Conservation (phyloP, 2,329 filamentous ascomycete genomes). For the Trematosphaeria pertusa region DNA sequence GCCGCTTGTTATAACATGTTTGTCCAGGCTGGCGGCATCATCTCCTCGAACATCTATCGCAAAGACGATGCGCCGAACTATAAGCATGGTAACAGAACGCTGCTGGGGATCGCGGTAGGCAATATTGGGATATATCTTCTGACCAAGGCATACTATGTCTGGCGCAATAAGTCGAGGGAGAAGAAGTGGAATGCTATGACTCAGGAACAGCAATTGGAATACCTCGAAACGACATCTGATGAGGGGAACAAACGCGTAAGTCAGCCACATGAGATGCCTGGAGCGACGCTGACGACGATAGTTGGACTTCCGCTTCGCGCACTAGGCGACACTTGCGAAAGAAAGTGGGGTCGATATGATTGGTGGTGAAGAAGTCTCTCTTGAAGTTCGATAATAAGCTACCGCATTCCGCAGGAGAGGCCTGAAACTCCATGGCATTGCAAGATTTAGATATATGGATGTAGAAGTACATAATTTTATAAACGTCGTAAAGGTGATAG, state of each 20-base stretch:
- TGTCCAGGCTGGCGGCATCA: slow-evolving; percentile 32
- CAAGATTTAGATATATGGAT: too few species aligned
- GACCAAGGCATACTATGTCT: slow-evolving; percentile 44
- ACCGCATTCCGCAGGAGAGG: too few species aligned
- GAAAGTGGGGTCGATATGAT: too few species aligned
- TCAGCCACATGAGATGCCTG: too few species aligned
- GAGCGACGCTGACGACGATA: too few species aligned
- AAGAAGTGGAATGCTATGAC: slow-evolving; percentile 49
- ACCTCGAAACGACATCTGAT: slow-evolving; percentile 45
- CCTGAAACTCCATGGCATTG: too few species aligned
- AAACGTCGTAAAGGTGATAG: too few species aligned
- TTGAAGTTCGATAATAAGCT: too few species aligned
- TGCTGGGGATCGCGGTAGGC: slow-evolving; percentile 36
- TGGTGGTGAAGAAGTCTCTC: too few species aligned
- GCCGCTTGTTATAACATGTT: slow-evolving; percentile 40
- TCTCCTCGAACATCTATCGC: slow-evolving; percentile 33
- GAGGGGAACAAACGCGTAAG: slow-evolving; percentile 48
- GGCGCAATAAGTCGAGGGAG: slow-evolving; percentile 36
- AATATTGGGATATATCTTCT: slow-evolving; percentile 38
- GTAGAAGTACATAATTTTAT: too few species aligned
- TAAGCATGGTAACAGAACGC: slow-evolving; percentile 26
- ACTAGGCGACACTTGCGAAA: slow-evolving; percentile 12
- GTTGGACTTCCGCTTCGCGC: slow-evolving; percentile 16
- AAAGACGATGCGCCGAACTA: slow-evolving; percentile 31
- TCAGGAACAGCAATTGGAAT: slow-evolving; percentile 40